Conservation (phyloP, 1,284 basidiomycete species). For the Trametes hirsuta region DNA sequence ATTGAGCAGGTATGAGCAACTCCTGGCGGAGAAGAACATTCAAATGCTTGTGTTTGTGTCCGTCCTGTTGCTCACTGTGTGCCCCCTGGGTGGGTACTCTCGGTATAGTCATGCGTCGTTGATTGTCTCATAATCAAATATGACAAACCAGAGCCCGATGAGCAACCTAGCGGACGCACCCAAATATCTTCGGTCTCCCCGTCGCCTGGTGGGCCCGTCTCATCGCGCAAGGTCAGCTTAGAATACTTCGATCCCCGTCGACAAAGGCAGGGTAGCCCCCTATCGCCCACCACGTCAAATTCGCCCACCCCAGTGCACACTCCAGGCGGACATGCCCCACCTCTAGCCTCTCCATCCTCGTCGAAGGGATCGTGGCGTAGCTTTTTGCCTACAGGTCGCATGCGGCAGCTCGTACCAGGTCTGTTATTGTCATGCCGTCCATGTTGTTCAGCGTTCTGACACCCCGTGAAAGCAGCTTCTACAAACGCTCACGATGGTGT, state of each 20-base stretch:
- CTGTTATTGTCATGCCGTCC: slow-evolving; percentile 28
- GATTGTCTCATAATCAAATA: background rate
- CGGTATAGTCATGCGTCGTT: background rate
- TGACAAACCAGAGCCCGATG: background rate
- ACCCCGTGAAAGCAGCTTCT: background rate
- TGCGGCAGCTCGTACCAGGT: slow-evolving; percentile 67
- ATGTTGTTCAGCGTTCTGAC: slow-evolving; percentile 9
- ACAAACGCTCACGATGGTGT: slow-evolving; percentile 11
- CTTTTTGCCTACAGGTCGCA: slow-evolving; percentile 62
- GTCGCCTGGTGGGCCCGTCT: background rate
- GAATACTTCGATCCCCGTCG: slow-evolving; percentile 22
- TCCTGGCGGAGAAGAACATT: slow-evolving; percentile 69
- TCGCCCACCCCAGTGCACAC: slow-evolving; percentile 40
- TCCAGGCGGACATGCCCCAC: slow-evolving; percentile 29
- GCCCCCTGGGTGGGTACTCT: slow-evolving; percentile 31
- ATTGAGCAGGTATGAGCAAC: slow-evolving; percentile 58
- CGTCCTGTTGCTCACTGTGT: slow-evolving; percentile 55
- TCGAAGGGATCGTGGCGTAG: slow-evolving; percentile 79
- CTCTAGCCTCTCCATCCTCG: slow-evolving; percentile 49
- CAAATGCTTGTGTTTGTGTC: slow-evolving; percentile 85
- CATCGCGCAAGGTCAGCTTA: slow-evolving; percentile 20
- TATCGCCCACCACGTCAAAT: slow-evolving; percentile 42
- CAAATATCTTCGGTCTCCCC: slow-evolving; percentile 10
- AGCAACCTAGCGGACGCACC: background rate
- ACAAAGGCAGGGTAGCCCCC: slow-evolving; percentile 16